Conservation (phyloP, 352 stramenopile genomes). For the Globisporangium paroecandrum region DNA sequence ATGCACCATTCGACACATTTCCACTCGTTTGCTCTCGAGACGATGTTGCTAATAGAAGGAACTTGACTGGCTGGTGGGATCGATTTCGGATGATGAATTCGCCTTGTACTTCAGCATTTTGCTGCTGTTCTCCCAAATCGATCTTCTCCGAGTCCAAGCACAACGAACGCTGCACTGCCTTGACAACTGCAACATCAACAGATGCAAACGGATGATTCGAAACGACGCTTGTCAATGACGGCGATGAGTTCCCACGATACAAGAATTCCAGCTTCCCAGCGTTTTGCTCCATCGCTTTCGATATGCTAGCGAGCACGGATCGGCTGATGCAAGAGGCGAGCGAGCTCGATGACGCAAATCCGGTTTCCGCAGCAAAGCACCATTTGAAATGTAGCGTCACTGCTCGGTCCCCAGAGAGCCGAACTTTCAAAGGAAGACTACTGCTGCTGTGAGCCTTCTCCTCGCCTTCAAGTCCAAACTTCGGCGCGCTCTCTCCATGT, state of each 20-base stretch:
- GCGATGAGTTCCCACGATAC: conserved; percentile 15
- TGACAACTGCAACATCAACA: conserved; percentile 64
- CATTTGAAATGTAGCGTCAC: conserved; percentile 55
- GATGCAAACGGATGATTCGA: conserved; percentile 21
- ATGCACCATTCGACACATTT: conserved; percentile 17
- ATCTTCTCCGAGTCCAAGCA: conserved; percentile 63
- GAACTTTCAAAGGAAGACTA: conserved; percentile 40
- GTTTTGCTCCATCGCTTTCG: conserved; percentile 43
- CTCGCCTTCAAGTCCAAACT: not conserved
- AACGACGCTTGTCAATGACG: conserved; percentile 10
- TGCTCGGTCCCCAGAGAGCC: conserved; percentile 29
- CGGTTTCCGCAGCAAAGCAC: conserved; percentile 57
- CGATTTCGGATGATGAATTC: conserved; percentile 69
- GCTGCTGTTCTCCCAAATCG: conserved; percentile 78
- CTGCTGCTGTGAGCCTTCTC: not conserved
- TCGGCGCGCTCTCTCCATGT: conserved; percentile 14
- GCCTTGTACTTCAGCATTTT: conserved; percentile 51
- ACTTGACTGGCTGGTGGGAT: conserved; percentile 66
- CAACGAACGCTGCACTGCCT: conserved; percentile 62
- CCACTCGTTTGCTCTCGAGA: conserved; percentile 29
- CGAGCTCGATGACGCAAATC: conserved; percentile 59
- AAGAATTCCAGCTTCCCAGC: conserved; percentile 62
- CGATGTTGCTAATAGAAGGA: conserved; percentile 57
- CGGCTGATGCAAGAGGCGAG: conserved; percentile 69
- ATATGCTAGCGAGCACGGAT: conserved; percentile 60